A percentile compares a stretch with the other conserved stretches of the same genome.
These are phyloP conservation scores for Jatropha podagrica DNA, from an alignment of 441 rosid genomes.

Conservation along the genomic window DNA sequence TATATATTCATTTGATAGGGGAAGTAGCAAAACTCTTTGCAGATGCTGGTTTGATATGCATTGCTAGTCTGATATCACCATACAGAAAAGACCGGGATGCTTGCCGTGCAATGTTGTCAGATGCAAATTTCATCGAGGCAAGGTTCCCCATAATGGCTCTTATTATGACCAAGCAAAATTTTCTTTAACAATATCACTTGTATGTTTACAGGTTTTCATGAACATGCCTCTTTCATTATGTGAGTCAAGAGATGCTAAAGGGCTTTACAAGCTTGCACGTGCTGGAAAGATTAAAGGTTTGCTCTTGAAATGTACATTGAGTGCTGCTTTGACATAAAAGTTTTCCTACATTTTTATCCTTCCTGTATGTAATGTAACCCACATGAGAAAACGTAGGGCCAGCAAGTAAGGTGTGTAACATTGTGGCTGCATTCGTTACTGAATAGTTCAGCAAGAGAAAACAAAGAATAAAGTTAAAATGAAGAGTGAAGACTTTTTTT, in stretches of 20 bases:
- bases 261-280: constrained; percentile 86
- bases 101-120: constrained; percentile 71
- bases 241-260: constrained; percentile 85
- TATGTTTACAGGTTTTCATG: constrained; percentile 65
- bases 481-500: neutral
- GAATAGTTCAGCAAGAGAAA: neutral
- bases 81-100: constrained; percentile 84
- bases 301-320: neutral
- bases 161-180: constrained; percentile 1
- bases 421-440: neutral
- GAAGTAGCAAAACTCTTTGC: constrained; percentile 91
- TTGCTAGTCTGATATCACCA: constrained; percentile 92
- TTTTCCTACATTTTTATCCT: neutral
- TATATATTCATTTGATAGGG: constrained; percentile 35
- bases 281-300: constrained; percentile 89
- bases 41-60: constrained; percentile 87
- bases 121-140: constrained; percentile 72
- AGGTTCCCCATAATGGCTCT: constrained; percentile 23
- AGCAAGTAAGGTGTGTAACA: neutral
- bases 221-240: constrained; percentile 79
- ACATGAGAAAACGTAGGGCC: neutral
- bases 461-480: neutral
- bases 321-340: neutral
- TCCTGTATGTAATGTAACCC: neutral
- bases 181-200: constrained; percentile 16